Evolutionary conservation across 257 asterid species (phyloP).

Genomic region (Solanum sejunctum): DNA sequence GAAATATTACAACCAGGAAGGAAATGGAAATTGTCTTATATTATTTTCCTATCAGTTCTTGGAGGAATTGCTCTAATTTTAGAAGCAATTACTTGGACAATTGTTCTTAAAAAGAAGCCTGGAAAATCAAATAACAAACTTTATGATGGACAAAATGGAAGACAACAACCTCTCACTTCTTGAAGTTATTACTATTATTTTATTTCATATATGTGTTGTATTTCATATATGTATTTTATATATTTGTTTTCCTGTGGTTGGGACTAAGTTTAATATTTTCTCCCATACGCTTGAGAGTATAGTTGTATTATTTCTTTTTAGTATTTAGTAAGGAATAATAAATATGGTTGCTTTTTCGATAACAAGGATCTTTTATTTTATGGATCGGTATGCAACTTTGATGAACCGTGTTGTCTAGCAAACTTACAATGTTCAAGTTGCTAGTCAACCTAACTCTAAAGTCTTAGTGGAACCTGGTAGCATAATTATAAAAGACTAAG

Average conservation of each 20-base stretch:
- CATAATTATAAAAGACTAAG: too few relatives aligned
- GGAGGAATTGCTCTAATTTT: slow-evolving; percentile 41
- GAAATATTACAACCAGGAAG: slow-evolving; percentile 40
- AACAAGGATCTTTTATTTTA: too few relatives aligned
- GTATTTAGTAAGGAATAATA: neutral
- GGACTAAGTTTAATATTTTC: neutral
- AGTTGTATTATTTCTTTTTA: neutral
- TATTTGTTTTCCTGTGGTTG: neutral
- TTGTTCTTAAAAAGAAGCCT: slow-evolving; percentile 42
- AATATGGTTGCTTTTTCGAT: neutral
- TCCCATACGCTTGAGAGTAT: neutral
- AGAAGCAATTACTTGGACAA: slow-evolving; percentile 61
- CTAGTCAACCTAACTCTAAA: too few relatives aligned
- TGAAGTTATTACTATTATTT: neutral
- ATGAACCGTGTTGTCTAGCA: too few relatives aligned
- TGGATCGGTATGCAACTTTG: too few relatives aligned
- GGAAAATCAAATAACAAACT: slow-evolving; percentile 36
- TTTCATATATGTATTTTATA: neutral
- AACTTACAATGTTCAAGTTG: too few relatives aligned
- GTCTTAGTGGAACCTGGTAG: too few relatives aligned
- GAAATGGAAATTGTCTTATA: slow-evolving; percentile 58
- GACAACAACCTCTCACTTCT: slow-evolving; percentile 29
- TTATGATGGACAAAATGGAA: slow-evolving; percentile 24
- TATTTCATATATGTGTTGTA: neutral
- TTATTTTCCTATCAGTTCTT: slow-evolving; percentile 24